Evolutionary conservation across 2,329 filamentous ascomycete genomes (phyloP), one percentile per base, ranked within the genome.

Genomic region (Trichoderma sp.): DNA sequence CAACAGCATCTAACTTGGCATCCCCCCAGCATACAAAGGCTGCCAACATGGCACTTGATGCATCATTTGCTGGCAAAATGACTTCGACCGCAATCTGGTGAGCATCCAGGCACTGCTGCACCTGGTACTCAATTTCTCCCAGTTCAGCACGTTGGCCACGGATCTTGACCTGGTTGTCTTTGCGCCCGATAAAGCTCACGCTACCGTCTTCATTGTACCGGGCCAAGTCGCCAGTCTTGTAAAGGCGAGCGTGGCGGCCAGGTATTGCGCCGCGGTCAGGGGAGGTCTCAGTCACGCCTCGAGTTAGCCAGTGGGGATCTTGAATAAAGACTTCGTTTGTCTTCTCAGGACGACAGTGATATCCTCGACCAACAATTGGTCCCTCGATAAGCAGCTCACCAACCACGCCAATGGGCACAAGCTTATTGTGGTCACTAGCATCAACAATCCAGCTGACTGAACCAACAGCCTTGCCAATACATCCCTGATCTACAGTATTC

Each of bases 291-390:
- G 13, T 12, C 34, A 36, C 34, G 34, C 34, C 34, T 36, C 34
- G 34, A 36, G 34, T 36, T 15, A 36, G 34, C 34, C 34, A 36
- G 34, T 36, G 13, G 34, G 34, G 34, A 36, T 36, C 34, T 36
- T 36, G 34, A 36, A 36, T 36, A 36, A 36, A 36, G 34, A 36
- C 34, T 15, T 36, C 34, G 34, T 36, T 36, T 36, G 34, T 36
- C 34, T 36, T 36, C 34, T 36, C 34, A 36, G 34, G 34, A 36
- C 34, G 34, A 36, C 34, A 36, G 34, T 36, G 34, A 72, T 88
- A 88, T 20, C 85, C 85, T 43, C 81, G 78, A 15, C 82, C 85
- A n/a, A 88, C 78, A 13, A 82, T 81, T 3, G 85, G 84, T 0
- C 83, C 83, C 63, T 80, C 80, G 50, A 84, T 74, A 8, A 80